Evolutionary conservation across 352 stramenopile genomes (phyloP).

Genomic region (Pilasporangium apinafurcum): DNA sequence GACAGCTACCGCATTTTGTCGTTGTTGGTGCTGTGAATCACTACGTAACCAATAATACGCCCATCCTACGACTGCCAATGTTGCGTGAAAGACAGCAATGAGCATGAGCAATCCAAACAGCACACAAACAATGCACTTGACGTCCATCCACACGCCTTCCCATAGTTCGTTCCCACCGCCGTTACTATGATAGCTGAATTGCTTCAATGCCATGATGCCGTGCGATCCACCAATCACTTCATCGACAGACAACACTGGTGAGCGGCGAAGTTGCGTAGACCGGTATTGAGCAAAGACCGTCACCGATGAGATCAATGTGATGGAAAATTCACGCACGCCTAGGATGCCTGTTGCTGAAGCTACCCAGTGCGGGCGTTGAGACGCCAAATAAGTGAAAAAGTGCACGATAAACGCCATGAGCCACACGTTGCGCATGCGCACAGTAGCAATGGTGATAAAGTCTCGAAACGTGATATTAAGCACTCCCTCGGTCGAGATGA

Average conservation of each 20-base stretch:
- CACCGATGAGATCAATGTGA: constrained; percentile 9
- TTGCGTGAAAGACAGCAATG: too few species aligned
- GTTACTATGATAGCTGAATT: background rate
- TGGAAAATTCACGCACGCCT: constrained; percentile 8
- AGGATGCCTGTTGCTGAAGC: constrained; percentile 1
- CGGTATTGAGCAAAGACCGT: constrained; percentile 9
- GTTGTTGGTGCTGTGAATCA: too few species aligned
- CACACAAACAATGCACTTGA: constrained; percentile 1
- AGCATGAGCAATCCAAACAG: background rate
- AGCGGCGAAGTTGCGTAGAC: background rate
- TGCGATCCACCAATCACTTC: too few species aligned
- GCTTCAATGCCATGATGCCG: background rate
- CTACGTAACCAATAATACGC: too few species aligned
- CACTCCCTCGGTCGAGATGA: constrained; percentile 10
- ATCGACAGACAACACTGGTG: constrained; percentile 3
- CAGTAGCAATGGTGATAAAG: constrained; percentile 7
- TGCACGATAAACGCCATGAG: constrained; percentile 3
- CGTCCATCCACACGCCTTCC: constrained; percentile 1
- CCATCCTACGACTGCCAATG: too few species aligned
- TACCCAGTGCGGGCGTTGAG: background rate
- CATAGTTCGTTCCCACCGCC: background rate
- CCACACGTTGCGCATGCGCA: constrained; percentile 38
- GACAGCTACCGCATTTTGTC: too few species aligned
- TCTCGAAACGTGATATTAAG: constrained; percentile 6
- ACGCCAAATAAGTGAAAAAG: background rate